Conservation (phyloP, 73 alveolate genomes). For the Halteria grandinella region DNA sequence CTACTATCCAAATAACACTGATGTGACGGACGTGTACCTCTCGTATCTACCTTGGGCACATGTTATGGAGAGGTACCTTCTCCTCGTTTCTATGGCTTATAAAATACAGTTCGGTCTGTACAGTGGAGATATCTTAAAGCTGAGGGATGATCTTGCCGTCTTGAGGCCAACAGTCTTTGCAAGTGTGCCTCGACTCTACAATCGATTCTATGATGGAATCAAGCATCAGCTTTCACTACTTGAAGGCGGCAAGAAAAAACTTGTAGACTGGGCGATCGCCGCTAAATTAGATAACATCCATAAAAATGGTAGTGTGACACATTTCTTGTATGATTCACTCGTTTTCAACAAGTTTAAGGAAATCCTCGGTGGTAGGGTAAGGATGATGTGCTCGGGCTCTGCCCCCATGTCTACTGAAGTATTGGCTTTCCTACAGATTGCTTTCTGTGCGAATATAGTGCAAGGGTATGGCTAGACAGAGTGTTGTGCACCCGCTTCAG, state of each 20-base stretch:
- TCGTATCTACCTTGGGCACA: slow-evolving; percentile 93
- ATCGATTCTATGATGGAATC: slow-evolving; percentile 90
- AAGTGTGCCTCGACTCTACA: slow-evolving; percentile 96
- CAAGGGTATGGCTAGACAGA: slow-evolving; percentile 98
- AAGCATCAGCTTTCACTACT: slow-evolving; percentile 66
- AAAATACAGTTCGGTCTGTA: slow-evolving; percentile 79
- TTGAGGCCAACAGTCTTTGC: slow-evolving; percentile 94
- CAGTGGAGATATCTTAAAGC: slow-evolving; percentile 85
- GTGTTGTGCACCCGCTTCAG: slow-evolving; percentile 82
- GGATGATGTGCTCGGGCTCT: slow-evolving; percentile 84
- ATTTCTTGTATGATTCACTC: slow-evolving; percentile 80
- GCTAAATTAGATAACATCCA: slow-evolving; percentile 61
- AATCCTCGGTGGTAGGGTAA: slow-evolving; percentile 89
- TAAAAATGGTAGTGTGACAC: slow-evolving; percentile 64
- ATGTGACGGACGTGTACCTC: slow-evolving; percentile 82
- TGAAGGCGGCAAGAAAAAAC: slow-evolving; percentile 70
- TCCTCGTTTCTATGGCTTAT: slow-evolving; percentile 65
- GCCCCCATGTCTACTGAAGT: slow-evolving; percentile 95
- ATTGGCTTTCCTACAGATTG: slow-evolving; percentile 76
- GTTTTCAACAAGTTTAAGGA: slow-evolving; percentile 81
- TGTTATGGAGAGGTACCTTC: slow-evolving; percentile 82
- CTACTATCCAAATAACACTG: slow-evolving; percentile 40
- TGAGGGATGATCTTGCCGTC: slow-evolving; percentile 87
- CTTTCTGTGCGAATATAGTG: slow-evolving; percentile 74
- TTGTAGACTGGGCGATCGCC: slow-evolving; percentile 81